Evolutionary conservation across 1,284 basidiomycete species (phyloP), one percentile per base, ranked within the genome.

Genomic region (Golubevia sp.): DNA sequence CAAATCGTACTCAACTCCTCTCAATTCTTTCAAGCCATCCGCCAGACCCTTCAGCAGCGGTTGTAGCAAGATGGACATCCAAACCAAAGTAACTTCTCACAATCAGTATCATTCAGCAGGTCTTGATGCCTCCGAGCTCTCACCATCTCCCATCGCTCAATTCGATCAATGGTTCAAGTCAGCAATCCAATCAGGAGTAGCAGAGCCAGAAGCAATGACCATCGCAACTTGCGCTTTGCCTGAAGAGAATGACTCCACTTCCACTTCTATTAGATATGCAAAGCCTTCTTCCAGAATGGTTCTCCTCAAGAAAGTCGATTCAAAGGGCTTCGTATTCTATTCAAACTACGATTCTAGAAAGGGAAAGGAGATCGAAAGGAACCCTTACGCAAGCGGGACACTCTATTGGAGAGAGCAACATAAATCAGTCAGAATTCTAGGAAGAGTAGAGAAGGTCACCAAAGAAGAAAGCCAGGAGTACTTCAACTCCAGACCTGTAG

Each of bases 291-390:
- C 91, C 2, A 90, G 95, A 67, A 88, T 93, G 78, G 95, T 98
- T 56, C 89, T 98, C 68, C 90, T 98, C 77, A 98, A 97, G 84
- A 89, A 93, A 76, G 89, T 74, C 15, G 73, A 94, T 77, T 91
- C 92, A 20, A 15, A 56, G 8, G 80, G 95, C 44, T 97, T 99
- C 85, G 88, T 96, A 60, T 97, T 98, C 86, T 99, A 89, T 87
- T 96, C 94, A 44, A 99, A 99, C 86, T 99, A 99, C 86, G 88
- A 88, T 44, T 96, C 93, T 20, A 89, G 95, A 68, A 99, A 99
- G 85, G 93, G 92, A 1, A 82, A 85, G 38, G 97, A 98, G 84
- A 86, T 99, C 52, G 68, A 84, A 2, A 87, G 85, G 49, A 95
- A 84, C 44, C 80, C 76, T 0, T 87, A 90, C 76, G 93, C 91